Conservation (phyloP, 2,329 filamentous ascomycete genomes). For the Penicillium crustosum region DNA sequence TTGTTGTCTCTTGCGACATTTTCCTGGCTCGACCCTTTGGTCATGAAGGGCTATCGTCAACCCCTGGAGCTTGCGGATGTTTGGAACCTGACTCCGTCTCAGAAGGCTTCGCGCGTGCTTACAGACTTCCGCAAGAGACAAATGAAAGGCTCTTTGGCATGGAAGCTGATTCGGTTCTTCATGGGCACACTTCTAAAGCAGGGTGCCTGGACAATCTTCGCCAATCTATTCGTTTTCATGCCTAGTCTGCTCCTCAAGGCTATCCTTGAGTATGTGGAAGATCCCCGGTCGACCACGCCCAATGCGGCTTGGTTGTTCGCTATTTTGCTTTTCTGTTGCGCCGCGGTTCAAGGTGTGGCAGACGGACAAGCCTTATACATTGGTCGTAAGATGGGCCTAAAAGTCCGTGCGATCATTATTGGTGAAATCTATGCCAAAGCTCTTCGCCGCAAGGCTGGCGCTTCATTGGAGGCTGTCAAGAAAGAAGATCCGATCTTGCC, state of each 20-base stretch:
- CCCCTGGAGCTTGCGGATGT: constrained; percentile 80
- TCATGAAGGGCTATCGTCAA: constrained; percentile 84
- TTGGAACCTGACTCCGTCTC: constrained; percentile 85
- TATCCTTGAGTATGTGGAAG: constrained; percentile 92
- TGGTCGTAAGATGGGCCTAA: constrained; percentile 90
- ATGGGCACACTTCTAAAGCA: constrained; percentile 72
- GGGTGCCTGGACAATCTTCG: constrained; percentile 74
- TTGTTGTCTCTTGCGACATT: constrained; percentile 86
- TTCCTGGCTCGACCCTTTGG: constrained; percentile 83
- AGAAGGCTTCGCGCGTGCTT: constrained; percentile 81
- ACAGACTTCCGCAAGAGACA: constrained; percentile 81
- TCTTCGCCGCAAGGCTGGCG: constrained; percentile 82
- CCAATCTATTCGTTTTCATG: constrained; percentile 82
- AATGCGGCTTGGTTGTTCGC: constrained; percentile 97
- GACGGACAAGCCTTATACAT: constrained; percentile 90
- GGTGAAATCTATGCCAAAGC: constrained; percentile 98
- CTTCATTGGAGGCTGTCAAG: constrained; percentile 70
- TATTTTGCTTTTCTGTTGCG: constrained; percentile 80
- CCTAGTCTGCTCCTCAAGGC: constrained; percentile 87
- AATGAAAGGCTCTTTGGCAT: constrained; percentile 74
- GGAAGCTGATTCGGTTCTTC: constrained; percentile 84
- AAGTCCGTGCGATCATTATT: constrained; percentile 89
- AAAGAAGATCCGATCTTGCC: constrained; percentile 52
- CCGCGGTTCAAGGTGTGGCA: constrained; percentile 75
- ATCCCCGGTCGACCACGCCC: constrained; percentile 68